Percentiles rank a stretch among this genome's conserved stretches.
Evolutionary conservation across 1,284 basidiomycete genomes (phyloP).

Genomic region (Ustilago hordei): DNA sequence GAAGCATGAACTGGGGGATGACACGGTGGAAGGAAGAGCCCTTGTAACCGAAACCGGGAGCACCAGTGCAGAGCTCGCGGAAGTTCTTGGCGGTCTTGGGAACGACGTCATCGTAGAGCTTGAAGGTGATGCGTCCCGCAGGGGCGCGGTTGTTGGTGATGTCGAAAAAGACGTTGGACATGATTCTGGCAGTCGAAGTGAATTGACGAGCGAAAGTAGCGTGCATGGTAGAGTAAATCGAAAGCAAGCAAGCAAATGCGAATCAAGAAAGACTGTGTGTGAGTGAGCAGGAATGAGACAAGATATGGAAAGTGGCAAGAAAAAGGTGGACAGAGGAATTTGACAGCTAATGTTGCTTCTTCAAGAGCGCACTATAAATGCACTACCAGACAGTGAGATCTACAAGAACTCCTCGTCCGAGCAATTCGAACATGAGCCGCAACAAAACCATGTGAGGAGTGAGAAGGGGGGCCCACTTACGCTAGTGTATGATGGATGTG

Average conservation of each 20-base stretch:
- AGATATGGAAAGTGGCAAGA: not conserved
- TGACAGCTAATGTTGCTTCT: not conserved
- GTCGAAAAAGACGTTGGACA: constrained; percentile 77
- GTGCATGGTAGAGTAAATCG: constrained; percentile 26
- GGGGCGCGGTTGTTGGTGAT: constrained; percentile 74
- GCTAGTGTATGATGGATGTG: constrained; percentile 9
- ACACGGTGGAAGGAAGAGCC: constrained; percentile 76
- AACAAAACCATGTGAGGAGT: not conserved
- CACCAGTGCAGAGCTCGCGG: constrained; percentile 67
- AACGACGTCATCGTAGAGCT: constrained; percentile 65
- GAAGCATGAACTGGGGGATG: constrained; percentile 77
- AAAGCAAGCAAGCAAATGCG: not conserved
- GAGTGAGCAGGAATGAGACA: constrained; percentile 46
- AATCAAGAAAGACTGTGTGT: constrained; percentile 41
- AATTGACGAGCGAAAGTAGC: constrained; percentile 63
- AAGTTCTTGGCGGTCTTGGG: constrained; percentile 69
- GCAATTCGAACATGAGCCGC: too few relatives aligned
- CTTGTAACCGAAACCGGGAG: constrained; percentile 81
- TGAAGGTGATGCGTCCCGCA: constrained; percentile 63
- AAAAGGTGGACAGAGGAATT: not conserved
- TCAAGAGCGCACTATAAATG: not conserved
- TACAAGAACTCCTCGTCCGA: not conserved
- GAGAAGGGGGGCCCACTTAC: constrained; percentile 30
- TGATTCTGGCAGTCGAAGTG: constrained; percentile 60
- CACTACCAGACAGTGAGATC: not conserved